Conservation (phyloP, 129 eudicot genomes). For the Flaveria linearis region DNA sequence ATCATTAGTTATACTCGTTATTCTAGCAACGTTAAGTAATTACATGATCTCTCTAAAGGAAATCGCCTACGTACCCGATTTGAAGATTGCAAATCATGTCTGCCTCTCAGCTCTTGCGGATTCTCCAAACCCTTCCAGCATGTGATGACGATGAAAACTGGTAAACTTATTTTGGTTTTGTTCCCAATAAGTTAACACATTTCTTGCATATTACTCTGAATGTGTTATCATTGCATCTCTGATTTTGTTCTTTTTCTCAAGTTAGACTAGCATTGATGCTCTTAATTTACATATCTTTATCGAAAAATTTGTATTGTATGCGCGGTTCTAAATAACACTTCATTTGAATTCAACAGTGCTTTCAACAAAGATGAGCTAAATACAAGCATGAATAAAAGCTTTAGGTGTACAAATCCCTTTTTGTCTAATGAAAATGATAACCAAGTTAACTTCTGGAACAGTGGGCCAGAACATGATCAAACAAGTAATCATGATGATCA, state of each 20-base stretch:
- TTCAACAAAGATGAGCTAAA: slow-evolving; percentile 39
- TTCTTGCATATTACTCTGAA: neutral
- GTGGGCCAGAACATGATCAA: slow-evolving; percentile 31
- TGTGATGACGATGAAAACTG: slow-evolving; percentile 39
- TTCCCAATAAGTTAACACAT: neutral
- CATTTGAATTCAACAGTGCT: slow-evolving; percentile 43
- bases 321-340: slow-evolving; percentile 23
- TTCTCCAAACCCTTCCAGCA: slow-evolving; percentile 52
- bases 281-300: neutral
- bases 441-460: slow-evolving; percentile 31
- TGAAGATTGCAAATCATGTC: slow-evolving; percentile 40
- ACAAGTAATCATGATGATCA: slow-evolving; percentile 7
- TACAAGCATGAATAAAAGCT: slow-evolving; percentile 36
- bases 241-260: neutral
- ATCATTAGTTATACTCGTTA: too few relatives aligned
- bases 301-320: neutral
- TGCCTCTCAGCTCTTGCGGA: slow-evolving; percentile 60
- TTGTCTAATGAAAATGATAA: slow-evolving; percentile 31
- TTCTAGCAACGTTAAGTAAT: too few relatives aligned
- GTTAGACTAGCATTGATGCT: neutral
- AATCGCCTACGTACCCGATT: neutral
- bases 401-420: slow-evolving; percentile 35
- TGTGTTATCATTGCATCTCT: too few relatives aligned
- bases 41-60: too few relatives aligned
- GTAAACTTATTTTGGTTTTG: slow-evolving; percentile 32